Conservation (phyloP, 2,329 filamentous ascomycete genomes). For the Botryotinia narcissicola region DNA sequence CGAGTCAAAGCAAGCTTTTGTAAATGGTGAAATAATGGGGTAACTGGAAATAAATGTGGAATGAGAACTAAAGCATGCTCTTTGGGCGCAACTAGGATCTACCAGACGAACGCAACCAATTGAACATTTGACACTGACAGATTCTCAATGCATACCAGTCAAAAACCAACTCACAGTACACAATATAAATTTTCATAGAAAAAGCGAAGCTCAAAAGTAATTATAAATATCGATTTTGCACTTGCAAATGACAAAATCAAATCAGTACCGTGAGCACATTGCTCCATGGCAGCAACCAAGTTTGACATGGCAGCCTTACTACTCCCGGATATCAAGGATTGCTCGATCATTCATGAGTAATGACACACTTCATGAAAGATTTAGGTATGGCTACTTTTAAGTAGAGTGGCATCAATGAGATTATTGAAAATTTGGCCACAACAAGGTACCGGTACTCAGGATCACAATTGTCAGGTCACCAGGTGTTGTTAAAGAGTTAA, state of each 20-base stretch:
- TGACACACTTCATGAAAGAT: not conserved
- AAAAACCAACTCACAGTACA: not conserved
- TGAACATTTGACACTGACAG: not conserved
- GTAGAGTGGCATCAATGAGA: not conserved
- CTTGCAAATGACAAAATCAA: not conserved
- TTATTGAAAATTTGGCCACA: not conserved
- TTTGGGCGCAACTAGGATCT: not conserved
- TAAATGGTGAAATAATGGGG: not conserved
- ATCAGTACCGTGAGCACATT: not conserved
- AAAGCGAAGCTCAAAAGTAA: rapidly evolving
- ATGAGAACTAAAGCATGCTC: not conserved
- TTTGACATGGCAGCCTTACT: not conserved
- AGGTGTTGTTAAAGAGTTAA: not conserved
- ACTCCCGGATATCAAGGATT: not conserved
- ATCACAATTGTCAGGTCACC: not conserved
- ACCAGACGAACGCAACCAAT: not conserved
- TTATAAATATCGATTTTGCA: not conserved
- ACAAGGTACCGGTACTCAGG: not conserved
- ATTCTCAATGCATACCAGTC: not conserved
- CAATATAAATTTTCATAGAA: not conserved
- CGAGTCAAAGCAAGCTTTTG: not conserved
- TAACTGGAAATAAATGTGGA: not conserved
- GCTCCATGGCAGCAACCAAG: not conserved
- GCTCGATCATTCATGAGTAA: not conserved
- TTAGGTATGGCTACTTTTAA: not conserved